Evolutionary conservation across 2,329 filamentous ascomycete genomes (phyloP), one percentile per base, ranked within the genome.

Genomic region (Fonsecaea pedrosoi): DNA sequence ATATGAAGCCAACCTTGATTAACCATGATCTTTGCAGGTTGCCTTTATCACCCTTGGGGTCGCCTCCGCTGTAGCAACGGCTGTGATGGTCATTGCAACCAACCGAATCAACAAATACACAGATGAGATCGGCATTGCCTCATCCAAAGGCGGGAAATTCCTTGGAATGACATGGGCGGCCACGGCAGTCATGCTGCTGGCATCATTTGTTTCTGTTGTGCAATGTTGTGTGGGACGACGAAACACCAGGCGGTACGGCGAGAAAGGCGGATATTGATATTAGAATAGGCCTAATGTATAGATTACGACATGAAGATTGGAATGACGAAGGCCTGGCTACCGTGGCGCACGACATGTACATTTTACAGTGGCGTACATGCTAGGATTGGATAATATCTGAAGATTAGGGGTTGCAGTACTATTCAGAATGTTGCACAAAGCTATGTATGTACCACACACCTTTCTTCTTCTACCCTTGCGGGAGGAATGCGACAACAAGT

Each of bases 51-150:
- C 87, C 12, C 84, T 90, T 73, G 90, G 90, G 3, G 88, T 89
- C 60, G 88, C 90, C 56, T 94, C 90, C 21, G 92, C 92, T 72
- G 89, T 94, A 30, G 86, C 88, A 32, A 90, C 86, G 0, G 89
- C 90, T 18, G 77, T 88, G 4, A 82, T 83, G 10, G 80, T 83
- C 62, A 86, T 87, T 75, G 85, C 82, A 3, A 76, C 81, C 1
- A 72, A 82, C 18, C 73, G 84, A 0, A 81, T 89, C 68, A 87
- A 87, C 68, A 74, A 83, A 34, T 81, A 86, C 62, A 85, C 85
- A 4, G 76, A 81, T 15, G 74, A 78, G 0, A 79, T 86, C 32
- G 83, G 84, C 0, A 75, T 88, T 9, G 76, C 78, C 18, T 85
- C 83, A 55, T 75, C 79, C 25, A 81, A 79, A 65, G 87, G 87